phyloP scores from a whole-genome alignment of 192 early-diverging fungal genomes.

The Dissophora ornata region DNA sequence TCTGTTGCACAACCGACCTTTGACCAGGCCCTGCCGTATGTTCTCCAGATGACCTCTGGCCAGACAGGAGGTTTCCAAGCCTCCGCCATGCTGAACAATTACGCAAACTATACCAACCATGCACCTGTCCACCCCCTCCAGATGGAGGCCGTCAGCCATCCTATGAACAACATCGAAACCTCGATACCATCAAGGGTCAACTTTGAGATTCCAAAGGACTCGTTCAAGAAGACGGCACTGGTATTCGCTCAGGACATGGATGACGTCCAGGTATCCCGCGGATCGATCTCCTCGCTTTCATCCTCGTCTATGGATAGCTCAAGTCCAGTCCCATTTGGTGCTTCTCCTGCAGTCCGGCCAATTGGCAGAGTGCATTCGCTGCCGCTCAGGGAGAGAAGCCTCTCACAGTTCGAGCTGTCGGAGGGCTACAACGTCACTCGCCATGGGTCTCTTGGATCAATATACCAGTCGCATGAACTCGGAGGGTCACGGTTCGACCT shows the following conservation, averaged over 20 bases:
- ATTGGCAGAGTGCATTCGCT: conserved; percentile 26
- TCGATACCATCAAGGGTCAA: not conserved
- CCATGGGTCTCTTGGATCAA: conserved; percentile 36
- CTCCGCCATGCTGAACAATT: no score
- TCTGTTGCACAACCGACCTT: not conserved
- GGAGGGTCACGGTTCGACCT: not conserved
- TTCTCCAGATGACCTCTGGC: not conserved
- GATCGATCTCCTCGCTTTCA: not conserved
- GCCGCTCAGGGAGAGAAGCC: not conserved
- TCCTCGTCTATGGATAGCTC: conserved; percentile 25
- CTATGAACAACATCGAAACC: conserved; percentile 1
- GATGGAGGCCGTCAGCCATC: conserved; percentile 2
- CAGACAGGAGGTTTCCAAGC: no score
- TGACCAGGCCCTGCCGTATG: not conserved
- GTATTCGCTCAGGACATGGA: conserved; percentile 51
- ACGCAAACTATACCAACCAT: conserved; percentile 22
- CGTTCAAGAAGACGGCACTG: no score
- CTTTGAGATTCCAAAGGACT: conserved; percentile 9
- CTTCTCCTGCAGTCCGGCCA: conserved; percentile 1
- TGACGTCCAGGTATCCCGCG: conserved; percentile 18
- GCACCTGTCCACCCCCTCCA: conserved; percentile 35
- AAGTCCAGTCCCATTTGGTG: conserved; percentile 9
- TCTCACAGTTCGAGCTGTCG: conserved; percentile 14
- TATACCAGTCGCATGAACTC: conserved; percentile 33
- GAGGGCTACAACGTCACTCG: conserved; percentile 13